Percentiles rank a stretch among this genome's conserved stretches.
phyloP scores from a whole-genome alignment of 2,329 filamentous ascomycete genomes.

The Endothia cerciana region DNA sequence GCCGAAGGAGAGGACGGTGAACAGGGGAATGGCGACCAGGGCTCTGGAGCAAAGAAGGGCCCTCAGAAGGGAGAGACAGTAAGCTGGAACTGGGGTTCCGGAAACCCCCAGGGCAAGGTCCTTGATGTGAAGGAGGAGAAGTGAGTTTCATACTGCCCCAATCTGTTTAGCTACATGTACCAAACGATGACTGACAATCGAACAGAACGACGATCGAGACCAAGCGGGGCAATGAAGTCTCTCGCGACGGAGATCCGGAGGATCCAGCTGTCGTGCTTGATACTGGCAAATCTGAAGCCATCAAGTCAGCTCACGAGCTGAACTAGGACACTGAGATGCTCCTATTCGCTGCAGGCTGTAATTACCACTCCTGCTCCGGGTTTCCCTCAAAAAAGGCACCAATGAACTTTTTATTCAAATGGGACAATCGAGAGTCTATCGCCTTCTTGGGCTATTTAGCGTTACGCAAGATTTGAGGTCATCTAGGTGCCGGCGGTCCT shows the following conservation, averaged over 20 bases:
- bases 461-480: too few species aligned
- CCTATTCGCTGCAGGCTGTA: too few species aligned
- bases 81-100: conserved; percentile 51
- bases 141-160: conserved; percentile 31
- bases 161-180: not conserved
- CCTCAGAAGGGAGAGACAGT: conserved; percentile 44
- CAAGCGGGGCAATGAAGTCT: conserved; percentile 47
- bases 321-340: conserved; percentile 33
- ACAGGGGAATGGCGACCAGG: conserved; percentile 28
- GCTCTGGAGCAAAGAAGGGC: conserved; percentile 18
- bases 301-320: conserved; percentile 47
- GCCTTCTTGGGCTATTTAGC: too few species aligned
- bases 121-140: conserved; percentile 48
- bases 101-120: conserved; percentile 48
- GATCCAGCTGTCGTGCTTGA: conserved; percentile 50
- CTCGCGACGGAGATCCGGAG: conserved; percentile 44
- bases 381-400: too few species aligned
- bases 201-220: conserved; percentile 44
- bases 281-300: conserved; percentile 46
- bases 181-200: not conserved
- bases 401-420: too few species aligned
- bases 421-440: too few species aligned
- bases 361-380: too few species aligned
- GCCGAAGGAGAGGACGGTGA: conserved; percentile 27
- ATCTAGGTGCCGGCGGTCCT: too few species aligned